Percentiles rank a stretch among this genome's conserved stretches.
These are phyloP conservation scores for Phytopythium oedochilum DNA, from an alignment of 352 stramenopile species.

Conservation along the genomic window DNA sequence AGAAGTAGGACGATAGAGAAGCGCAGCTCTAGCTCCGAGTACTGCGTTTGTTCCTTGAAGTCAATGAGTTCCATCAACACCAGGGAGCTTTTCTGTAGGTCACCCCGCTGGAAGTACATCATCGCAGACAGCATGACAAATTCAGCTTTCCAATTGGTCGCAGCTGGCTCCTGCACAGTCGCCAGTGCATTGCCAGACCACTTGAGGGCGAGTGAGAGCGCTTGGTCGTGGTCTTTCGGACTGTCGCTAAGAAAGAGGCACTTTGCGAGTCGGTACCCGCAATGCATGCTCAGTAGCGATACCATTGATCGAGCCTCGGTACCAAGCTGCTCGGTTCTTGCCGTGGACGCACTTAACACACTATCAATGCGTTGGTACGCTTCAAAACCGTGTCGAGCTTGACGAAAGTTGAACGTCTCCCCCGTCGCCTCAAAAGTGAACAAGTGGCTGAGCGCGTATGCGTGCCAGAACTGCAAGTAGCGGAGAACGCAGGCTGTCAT, in stretches of 20 bases:
- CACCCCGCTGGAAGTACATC: constrained; percentile 28
- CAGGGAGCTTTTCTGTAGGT: constrained; percentile 10
- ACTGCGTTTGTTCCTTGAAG: constrained; percentile 6
- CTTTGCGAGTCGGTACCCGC: constrained; percentile 15
- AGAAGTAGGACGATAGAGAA: constrained; percentile 27
- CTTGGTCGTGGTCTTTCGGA: constrained; percentile 14
- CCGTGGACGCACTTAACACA: neutral
- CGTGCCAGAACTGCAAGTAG: constrained; percentile 46
- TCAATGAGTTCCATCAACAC: constrained; percentile 20
- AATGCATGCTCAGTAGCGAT: neutral
- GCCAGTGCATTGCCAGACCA: constrained; percentile 3
- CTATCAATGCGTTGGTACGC: constrained; percentile 23
- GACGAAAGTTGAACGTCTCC: constrained; percentile 30
- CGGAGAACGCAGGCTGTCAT: neutral
- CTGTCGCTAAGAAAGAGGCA: constrained; percentile 38
- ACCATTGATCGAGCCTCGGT: neutral
- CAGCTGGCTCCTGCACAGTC: too few species aligned
- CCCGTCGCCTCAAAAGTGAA: constrained; percentile 47
- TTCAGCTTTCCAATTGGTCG: constrained; percentile 8
- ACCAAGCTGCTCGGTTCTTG: neutral
- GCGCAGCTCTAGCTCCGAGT: constrained; percentile 28
- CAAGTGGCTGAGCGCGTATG: constrained; percentile 51
- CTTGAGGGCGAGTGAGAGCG: constrained; percentile 10
- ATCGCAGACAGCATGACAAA: constrained; percentile 41
- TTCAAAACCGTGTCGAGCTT: constrained; percentile 37